These are phyloP conservation scores for Sordaria brevicollis DNA, from an alignment of 495 filamentous ascomycete species.

Conservation along the genomic window DNA sequence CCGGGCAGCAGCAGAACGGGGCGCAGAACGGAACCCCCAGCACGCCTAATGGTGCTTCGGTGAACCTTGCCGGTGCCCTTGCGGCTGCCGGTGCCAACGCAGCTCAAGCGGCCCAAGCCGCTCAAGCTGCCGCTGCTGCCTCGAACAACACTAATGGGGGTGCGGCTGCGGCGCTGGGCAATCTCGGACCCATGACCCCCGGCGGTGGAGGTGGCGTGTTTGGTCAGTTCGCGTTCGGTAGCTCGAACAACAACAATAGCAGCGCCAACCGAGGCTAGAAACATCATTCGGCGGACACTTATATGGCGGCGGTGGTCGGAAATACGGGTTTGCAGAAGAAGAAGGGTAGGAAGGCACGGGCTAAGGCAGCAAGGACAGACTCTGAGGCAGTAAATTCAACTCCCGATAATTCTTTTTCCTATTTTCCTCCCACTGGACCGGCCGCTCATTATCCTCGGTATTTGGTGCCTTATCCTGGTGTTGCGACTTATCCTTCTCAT, in stretches of 20 bases:
- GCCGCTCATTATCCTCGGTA: no score
- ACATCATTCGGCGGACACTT: background rate
- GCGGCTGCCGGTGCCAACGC: conserved; percentile 31
- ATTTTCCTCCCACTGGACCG: no score
- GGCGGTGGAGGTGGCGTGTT: conserved; percentile 58
- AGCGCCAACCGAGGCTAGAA: background rate
- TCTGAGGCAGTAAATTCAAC: background rate
- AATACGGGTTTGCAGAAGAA: background rate
- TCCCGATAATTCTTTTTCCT: no score
- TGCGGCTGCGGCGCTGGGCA: conserved; percentile 10
- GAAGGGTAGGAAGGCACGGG: background rate
- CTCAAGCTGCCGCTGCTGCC: background rate
- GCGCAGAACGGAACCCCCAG: conserved; percentile 52
- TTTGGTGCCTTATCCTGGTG: no score
- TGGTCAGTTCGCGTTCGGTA: conserved; percentile 42
- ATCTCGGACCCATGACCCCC: conserved; percentile 56
- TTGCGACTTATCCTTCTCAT: no score
- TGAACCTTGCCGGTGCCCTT: conserved; percentile 46
- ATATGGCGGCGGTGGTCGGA: background rate
- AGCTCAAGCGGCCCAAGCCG: background rate
- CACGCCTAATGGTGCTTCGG: conserved; percentile 54
- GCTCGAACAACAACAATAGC: conserved; percentile 8
- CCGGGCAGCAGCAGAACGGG: conserved; percentile 28
- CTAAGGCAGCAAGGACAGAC: background rate
- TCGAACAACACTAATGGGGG: conserved; percentile 39